A percentile compares a stretch with the other conserved stretches of the same genome.
These are phyloP conservation scores for Botrytis deweyae DNA, from an alignment of 2,329 filamentous ascomycete species.

Conservation along the genomic window DNA sequence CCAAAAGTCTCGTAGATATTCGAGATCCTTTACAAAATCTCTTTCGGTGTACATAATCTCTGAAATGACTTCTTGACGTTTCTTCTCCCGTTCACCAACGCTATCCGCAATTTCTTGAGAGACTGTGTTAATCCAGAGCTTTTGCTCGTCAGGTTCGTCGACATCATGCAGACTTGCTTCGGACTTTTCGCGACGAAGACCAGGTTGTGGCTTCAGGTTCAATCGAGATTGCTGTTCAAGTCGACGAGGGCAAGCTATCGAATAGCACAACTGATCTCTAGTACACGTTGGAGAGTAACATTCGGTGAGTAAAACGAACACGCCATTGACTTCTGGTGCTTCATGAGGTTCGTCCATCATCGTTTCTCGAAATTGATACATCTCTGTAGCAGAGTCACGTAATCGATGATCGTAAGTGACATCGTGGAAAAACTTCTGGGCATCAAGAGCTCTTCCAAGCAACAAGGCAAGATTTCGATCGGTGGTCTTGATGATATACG, in stretches of 20 bases:
- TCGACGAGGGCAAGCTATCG: conserved; percentile 90
- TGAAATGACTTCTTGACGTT: conserved; percentile 95
- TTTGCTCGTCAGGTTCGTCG: conserved; percentile 90
- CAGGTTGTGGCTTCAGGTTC: conserved; percentile 89
- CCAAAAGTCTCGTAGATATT: conserved; percentile 98
- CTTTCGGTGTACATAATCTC: conserved; percentile 98
- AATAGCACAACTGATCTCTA: conserved; percentile 92
- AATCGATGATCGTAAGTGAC: conserved; percentile 96
- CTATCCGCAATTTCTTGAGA: conserved; percentile 91
- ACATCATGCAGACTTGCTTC: conserved; percentile 78
- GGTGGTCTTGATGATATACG: conserved; percentile 95
- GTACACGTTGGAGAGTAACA: conserved; percentile 98
- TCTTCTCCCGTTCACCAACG: conserved; percentile 89
- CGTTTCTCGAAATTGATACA: conserved; percentile 95
- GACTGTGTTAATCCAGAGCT: conserved; percentile 98
- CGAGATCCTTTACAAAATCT: conserved; percentile 97
- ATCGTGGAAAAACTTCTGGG: conserved; percentile 99
- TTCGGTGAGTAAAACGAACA: conserved; percentile 93
- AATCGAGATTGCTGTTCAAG: conserved; percentile 92
- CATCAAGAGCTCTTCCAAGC: conserved; percentile 86
- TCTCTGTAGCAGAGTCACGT: conserved; percentile 88
- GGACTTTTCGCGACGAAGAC: conserved; percentile 65
- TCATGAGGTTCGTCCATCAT: conserved; percentile 81
- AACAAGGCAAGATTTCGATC: conserved; percentile 92
- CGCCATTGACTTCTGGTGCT: conserved; percentile 77